Conservation (phyloP, 306 rosid species). For the Argentina anserina region DNA sequence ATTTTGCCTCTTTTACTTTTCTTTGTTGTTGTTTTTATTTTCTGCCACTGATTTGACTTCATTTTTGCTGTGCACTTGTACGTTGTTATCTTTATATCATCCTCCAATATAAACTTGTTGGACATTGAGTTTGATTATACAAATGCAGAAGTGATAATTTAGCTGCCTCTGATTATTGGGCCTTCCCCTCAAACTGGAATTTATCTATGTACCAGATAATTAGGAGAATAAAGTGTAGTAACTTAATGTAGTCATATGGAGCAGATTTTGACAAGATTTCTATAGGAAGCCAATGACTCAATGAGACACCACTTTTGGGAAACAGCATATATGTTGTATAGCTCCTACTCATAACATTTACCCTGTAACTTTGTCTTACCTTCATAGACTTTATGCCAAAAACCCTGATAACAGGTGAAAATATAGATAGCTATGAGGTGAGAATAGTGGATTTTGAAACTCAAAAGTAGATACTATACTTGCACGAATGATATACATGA, state of each 20-base stretch:
- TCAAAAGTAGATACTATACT: conserved; percentile 6
- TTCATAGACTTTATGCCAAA: background rate
- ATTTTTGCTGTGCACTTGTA: background rate
- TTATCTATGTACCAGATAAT: background rate
- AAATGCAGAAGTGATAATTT: background rate
- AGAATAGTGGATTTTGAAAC: conserved; percentile 1
- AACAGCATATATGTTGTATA: background rate
- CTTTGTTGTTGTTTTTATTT: background rate
- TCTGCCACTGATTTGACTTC: background rate
- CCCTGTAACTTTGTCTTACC: background rate
- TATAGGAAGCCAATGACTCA: background rate
- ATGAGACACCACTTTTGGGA: background rate
- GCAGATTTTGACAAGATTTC: background rate
- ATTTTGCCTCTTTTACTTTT: background rate
- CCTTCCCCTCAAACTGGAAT: background rate
- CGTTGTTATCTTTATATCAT: background rate
- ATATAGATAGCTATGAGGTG: conserved; percentile 7
- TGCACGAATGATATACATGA: conserved; percentile 1
- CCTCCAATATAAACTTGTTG: background rate
- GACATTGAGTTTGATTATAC: background rate
- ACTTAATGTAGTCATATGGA: background rate
- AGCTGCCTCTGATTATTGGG: background rate
- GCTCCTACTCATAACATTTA: background rate
- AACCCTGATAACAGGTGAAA: background rate
- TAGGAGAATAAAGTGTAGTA: background rate